Conservation (phyloP, 2,329 filamentous ascomycete species). For the Dichotomopilus funicola region DNA sequence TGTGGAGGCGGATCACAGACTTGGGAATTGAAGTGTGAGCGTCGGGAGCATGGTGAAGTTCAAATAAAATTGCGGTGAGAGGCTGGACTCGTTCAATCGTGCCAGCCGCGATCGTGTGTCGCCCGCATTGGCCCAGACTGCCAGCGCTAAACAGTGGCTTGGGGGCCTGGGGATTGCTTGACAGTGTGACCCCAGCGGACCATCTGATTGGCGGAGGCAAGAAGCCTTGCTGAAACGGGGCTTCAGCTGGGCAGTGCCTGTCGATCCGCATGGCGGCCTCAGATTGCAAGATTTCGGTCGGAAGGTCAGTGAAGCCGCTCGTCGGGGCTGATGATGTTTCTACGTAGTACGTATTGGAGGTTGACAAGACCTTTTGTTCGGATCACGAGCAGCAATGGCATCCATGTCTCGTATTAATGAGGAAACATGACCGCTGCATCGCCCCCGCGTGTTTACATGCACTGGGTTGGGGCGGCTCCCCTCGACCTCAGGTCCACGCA, state of each 20-base stretch:
- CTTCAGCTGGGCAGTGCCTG: not conserved
- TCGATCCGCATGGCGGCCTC: not conserved
- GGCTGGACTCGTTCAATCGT: not conserved
- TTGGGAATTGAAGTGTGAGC: not conserved
- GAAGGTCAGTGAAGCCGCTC: too few species aligned
- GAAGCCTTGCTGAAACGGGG: not conserved
- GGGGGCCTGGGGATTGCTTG: too few species aligned
- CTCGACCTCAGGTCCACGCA: too few species aligned
- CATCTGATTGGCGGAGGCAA: not conserved
- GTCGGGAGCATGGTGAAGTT: not conserved
- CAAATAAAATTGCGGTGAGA: slow-evolving; percentile 8
- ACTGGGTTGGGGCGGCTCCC: too few species aligned
- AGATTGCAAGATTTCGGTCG: too few species aligned
- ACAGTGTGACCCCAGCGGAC: not conserved
- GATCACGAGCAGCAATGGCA: too few species aligned
- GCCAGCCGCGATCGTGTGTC: not conserved
- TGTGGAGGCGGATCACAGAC: not conserved
- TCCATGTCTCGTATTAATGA: too few species aligned
- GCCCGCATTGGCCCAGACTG: not conserved
- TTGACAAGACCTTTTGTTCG: too few species aligned
- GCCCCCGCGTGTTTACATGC: too few species aligned
- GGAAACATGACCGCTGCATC: too few species aligned
- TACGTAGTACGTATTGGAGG: too few species aligned
- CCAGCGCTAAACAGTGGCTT: not conserved
- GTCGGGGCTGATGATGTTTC: too few species aligned